Evolutionary conservation across 805 yeast genomes (phyloP).

Genomic region (Saccharomycodes ludwigii): DNA sequence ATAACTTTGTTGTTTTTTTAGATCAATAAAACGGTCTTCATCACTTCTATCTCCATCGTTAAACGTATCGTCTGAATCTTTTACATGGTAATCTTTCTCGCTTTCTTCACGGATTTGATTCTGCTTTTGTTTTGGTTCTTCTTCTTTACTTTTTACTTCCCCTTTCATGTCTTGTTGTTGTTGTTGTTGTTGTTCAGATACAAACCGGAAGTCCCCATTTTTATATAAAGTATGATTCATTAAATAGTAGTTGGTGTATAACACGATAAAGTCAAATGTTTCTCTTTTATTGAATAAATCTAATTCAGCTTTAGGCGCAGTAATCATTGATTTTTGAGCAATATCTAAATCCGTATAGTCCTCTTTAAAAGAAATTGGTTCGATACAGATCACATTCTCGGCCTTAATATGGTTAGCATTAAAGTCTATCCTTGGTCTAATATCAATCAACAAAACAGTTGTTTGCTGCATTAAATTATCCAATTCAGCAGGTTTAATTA

Average conservation of each 20-base stretch:
- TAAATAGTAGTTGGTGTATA: too few species aligned
- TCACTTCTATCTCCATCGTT: too few species aligned
- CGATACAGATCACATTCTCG: conserved; percentile 55
- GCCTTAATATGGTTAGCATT: conserved; percentile 51
- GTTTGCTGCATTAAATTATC: conserved; percentile 2
- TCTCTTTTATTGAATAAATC: conserved; percentile 39
- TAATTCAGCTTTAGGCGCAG: conserved; percentile 46
- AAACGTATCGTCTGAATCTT: too few species aligned
- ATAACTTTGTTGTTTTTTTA: too few species aligned
- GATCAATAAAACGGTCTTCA: too few species aligned
- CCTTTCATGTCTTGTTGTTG: too few species aligned
- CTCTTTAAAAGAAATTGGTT: conserved; percentile 48
- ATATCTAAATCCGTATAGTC: conserved; percentile 51
- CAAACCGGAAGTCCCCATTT: too few species aligned
- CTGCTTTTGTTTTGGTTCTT: too few species aligned
- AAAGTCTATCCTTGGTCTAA: conserved; percentile 49
- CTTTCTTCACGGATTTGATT: too few species aligned
- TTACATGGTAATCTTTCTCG: too few species aligned
- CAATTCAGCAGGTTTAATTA: background rate
- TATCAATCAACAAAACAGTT: conserved; percentile 49
- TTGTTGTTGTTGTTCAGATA: too few species aligned
- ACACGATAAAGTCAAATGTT: conserved; percentile 48
- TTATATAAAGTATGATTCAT: conserved; percentile 23
- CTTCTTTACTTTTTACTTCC: too few species aligned
- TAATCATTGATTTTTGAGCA: conserved; percentile 45